A percentile compares a stretch with the other conserved stretches of the same genome.
Conservation (phyloP, 345 rosid species). For the Arabidopsis arenosa region DNA sequence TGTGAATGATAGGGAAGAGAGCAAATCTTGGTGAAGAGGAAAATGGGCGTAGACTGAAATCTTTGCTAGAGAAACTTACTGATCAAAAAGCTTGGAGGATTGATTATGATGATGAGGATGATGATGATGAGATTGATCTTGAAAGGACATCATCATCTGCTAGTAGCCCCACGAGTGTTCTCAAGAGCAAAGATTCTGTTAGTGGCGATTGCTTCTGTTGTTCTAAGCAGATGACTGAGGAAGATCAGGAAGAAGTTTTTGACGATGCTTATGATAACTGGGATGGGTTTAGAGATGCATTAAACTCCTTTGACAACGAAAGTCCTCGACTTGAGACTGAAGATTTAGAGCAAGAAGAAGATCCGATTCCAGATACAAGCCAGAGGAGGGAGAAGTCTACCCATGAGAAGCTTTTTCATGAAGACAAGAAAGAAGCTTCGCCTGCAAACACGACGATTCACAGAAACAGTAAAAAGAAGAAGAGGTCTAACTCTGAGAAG, state of each 20-base stretch:
- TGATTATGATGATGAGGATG: conserved; percentile 27
- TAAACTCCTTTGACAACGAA: conserved; percentile 29
- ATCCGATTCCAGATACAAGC: conserved; percentile 30
- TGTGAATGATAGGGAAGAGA: conserved; percentile 20
- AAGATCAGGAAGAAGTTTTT: conserved; percentile 45
- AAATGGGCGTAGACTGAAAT: not conserved
- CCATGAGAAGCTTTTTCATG: not conserved
- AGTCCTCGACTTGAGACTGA: conserved; percentile 30
- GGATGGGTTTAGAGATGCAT: conserved; percentile 51
- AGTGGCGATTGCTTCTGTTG: conserved; percentile 38
- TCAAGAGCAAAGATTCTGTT: conserved; percentile 34
- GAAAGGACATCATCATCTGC: conserved; percentile 34
- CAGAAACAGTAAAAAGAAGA: conserved; percentile 29
- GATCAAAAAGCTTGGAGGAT: conserved; percentile 27
- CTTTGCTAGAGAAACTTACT: conserved; percentile 5
- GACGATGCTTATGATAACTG: conserved; percentile 47
- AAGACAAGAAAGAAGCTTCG: not conserved
- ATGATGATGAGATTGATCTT: conserved; percentile 34
- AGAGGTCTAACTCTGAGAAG: conserved; percentile 23
- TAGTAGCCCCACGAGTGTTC: conserved; percentile 42
- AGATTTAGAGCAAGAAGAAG: conserved; percentile 18
- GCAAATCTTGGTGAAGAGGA: conserved; percentile 22
- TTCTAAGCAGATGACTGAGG: conserved; percentile 45
- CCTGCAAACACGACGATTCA: not conserved
- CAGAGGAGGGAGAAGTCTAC: conserved; percentile 32